These are phyloP conservation scores for Scopulariopsis brevicaulis DNA, from an alignment of 2,329 filamentous ascomycete genomes.

Conservation along the genomic window DNA sequence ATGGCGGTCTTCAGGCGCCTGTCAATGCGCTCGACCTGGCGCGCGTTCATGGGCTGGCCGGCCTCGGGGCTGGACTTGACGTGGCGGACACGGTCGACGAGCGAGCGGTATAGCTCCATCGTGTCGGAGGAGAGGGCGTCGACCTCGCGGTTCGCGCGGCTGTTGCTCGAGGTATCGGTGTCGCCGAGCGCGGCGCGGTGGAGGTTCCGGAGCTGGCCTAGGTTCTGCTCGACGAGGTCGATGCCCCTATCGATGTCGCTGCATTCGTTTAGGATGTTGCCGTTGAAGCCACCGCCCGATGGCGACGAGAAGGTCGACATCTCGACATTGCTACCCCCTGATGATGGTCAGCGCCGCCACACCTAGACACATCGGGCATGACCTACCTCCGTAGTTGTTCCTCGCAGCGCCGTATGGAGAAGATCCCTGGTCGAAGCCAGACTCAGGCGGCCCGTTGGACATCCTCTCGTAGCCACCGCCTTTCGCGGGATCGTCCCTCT, in stretches of 20 bases:
- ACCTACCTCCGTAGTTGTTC: slow-evolving; percentile 22
- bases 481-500: slow-evolving; percentile 26
- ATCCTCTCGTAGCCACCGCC: slow-evolving; percentile 23
- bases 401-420: slow-evolving; percentile 13
- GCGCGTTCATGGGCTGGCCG: slow-evolving; percentile 58
- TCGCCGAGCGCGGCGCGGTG: slow-evolving; percentile 65
- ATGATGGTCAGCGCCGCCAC: slow-evolving; percentile 6
- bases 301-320: slow-evolving; percentile 7
- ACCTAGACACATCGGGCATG: not conserved
- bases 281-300: slow-evolving; percentile 3
- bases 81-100: slow-evolving; percentile 68
- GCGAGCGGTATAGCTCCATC: slow-evolving; percentile 69
- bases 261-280: slow-evolving; percentile 69
- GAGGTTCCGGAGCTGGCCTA: slow-evolving; percentile 59
- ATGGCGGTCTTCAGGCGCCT: slow-evolving; percentile 71
- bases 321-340: slow-evolving; percentile 9
- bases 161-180: slow-evolving; percentile 58
- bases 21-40: slow-evolving; percentile 74
- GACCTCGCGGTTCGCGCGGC: slow-evolving; percentile 56
- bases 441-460: slow-evolving; percentile 13
- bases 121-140: slow-evolving; percentile 67
- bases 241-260: slow-evolving; percentile 69
- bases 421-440: slow-evolving; percentile 16
- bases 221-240: slow-evolving; percentile 59
- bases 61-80: slow-evolving; percentile 77